These are phyloP conservation scores for Trichosporon coremiiforme DNA, from an alignment of 1,284 basidiomycete species.

Conservation along the genomic window DNA sequence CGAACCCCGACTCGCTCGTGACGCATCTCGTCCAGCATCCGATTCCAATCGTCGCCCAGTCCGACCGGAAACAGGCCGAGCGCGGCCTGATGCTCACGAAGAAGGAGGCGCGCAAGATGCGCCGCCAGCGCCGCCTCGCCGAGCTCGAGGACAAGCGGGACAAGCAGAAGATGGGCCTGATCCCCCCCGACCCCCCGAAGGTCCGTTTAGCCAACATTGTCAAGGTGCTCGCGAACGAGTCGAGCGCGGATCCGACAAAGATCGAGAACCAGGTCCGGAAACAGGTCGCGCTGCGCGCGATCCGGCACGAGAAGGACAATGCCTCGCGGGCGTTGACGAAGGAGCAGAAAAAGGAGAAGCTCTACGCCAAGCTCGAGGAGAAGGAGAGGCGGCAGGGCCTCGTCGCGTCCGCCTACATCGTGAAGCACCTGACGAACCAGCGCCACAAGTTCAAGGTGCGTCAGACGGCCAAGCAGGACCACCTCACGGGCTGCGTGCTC, in stretches of 20 bases:
- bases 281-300: constrained; percentile 86
- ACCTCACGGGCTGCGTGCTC: constrained; percentile 82
- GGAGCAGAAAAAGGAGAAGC: constrained; percentile 83
- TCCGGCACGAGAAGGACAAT: constrained; percentile 89
- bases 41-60: constrained; percentile 89
- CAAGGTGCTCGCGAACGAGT: constrained; percentile 96
- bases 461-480: constrained; percentile 90
- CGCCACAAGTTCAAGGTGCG: constrained; percentile 95
- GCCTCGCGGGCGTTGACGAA: constrained; percentile 84
- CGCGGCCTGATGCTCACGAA: constrained; percentile 88
- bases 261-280: constrained; percentile 92
- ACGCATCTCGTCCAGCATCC: constrained; percentile 95
- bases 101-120: constrained; percentile 97
- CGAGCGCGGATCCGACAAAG: constrained; percentile 91
- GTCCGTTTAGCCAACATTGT: constrained; percentile 94
- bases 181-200: constrained; percentile 94
- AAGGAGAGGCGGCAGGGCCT: constrained; percentile 83
- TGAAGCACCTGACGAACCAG: constrained; percentile 86
- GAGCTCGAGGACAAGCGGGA: constrained; percentile 95
- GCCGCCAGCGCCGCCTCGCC: constrained; percentile 81
- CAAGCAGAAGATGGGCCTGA: constrained; percentile 90
- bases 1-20: constrained; percentile 73
- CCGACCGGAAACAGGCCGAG: constrained; percentile 71
- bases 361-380: constrained; percentile 76
- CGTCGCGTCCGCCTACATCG: constrained; percentile 82